Evolutionary conservation across 257 asterid genomes (phyloP), one percentile per base, ranked within the genome.

Genomic region (Rubia yunnanensis): DNA sequence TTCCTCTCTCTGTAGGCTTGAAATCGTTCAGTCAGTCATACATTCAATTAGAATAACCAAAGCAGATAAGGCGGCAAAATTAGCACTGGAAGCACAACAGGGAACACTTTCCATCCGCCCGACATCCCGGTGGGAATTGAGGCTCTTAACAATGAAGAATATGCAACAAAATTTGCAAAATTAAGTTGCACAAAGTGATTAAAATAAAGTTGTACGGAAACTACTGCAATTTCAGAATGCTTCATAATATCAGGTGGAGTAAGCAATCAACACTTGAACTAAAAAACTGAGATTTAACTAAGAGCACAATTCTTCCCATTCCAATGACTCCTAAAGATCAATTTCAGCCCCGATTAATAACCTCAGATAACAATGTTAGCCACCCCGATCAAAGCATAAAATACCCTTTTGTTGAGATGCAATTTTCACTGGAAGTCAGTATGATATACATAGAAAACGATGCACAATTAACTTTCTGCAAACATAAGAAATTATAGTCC

Each of bases 371-470:
- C 65, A 67, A 44, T 34, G 54, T 11, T 41, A 32, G 48, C 57
- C 27, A 38, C 65, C 46, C 38, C 34, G n/a, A 57, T 32, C 2
- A 10, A 13, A 66, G 10, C 17, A 2, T 7, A 39, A 63, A 63
- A 38, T 9, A 10, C 32, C 34, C 39, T 46, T 31, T 14, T 31
- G 14, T 7, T 32, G 53, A 66, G 62, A 34, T 26, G 27, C 44
- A 57, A 17, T 65, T 8, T 55, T n/a, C 20, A 46, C 22, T 10
- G 49, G 10, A 22, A 46, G 44, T 62, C 57, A 15, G 8, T 22
- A 44, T 27, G 48, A 67, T 67, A 54, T 68, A 68, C 70, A 76
- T 65, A 27, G 57, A 50, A 31, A 58, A 34, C 28, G n/a, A 50
- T 8, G 58, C 60, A 68, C 55, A 28, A 59, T 60, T 24, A 57